Evolutionary conservation across 495 filamentous ascomycete genomes (phyloP).

Genomic region (Choiromyces venosus): DNA sequence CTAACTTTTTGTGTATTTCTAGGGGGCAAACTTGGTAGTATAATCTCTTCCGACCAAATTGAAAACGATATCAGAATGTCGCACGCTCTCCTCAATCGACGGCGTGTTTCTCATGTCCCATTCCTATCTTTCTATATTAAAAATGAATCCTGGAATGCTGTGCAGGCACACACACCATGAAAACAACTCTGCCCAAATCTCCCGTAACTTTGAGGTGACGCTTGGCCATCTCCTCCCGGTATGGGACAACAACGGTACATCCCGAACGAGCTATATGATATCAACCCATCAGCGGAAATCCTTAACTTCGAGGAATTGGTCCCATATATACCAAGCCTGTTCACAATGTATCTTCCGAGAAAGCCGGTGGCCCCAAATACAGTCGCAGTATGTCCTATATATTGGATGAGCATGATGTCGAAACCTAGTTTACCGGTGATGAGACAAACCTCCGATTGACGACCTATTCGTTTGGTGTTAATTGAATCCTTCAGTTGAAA

Average conservation of each 20-base stretch:
- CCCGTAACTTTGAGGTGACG: slow-evolving; percentile 91
- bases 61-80: slow-evolving; percentile 95
- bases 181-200: slow-evolving; percentile 82
- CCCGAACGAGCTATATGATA: slow-evolving; percentile 65
- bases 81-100: slow-evolving; percentile 91
- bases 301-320: background rate
- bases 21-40: slow-evolving; percentile 75
- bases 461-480: slow-evolving; percentile 52
- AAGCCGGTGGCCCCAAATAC: slow-evolving; percentile 97
- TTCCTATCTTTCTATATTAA: slow-evolving; percentile 55
- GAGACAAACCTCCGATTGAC: slow-evolving; percentile 68
- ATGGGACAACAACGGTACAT: slow-evolving; percentile 90
- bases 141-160: slow-evolving; percentile 3
- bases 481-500: background rate
- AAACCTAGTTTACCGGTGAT: background rate
- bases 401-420: slow-evolving; percentile 15
- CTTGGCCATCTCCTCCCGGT: slow-evolving; percentile 95
- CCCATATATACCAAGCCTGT: slow-evolving; percentile 73
- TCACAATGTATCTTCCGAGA: slow-evolving; percentile 95
- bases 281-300: slow-evolving; percentile 42
- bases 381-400: slow-evolving; percentile 81
- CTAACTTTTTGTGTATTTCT: background rate
- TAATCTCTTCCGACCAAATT: slow-evolving; percentile 91
- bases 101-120: slow-evolving; percentile 91
- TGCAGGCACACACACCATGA: slow-evolving; percentile 56